These are phyloP conservation scores for Colletotrichum somersetense DNA, from an alignment of 2,329 filamentous ascomycete genomes.

Conservation along the genomic window DNA sequence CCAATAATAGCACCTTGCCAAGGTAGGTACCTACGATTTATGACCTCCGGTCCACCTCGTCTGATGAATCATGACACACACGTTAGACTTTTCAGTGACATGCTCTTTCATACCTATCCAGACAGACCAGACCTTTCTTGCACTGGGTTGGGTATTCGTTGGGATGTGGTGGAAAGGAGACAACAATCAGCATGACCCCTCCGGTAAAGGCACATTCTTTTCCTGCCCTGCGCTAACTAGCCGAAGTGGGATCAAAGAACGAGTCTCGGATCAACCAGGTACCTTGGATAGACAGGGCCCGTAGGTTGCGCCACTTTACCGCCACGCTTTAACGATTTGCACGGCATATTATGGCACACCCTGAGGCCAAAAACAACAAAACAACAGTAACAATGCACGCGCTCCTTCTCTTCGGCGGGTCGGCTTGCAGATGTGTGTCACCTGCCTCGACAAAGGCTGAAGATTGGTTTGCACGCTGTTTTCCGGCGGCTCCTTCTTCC, in stretches of 20 bases:
- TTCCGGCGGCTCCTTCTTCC: neutral
- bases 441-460: no score
- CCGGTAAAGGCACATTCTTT: neutral
- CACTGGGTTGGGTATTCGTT: neutral
- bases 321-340: slow-evolving; percentile 5
- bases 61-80: neutral
- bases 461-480: neutral
- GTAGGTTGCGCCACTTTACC: slow-evolving; percentile 25
- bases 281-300: neutral
- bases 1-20: neutral
- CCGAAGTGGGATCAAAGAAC: neutral
- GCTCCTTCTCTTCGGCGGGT: neutral
- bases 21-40: neutral
- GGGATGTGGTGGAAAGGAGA: neutral
- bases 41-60: slow-evolving; percentile 10
- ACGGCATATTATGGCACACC: neutral
- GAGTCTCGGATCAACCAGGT: neutral
- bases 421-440: neutral
- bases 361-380: slow-evolving; percentile 11
- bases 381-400: neutral
- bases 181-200: neutral
- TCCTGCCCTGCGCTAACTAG: slow-evolving; percentile 13
- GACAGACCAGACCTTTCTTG: neutral
- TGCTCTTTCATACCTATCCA: neutral
- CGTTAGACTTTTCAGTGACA: slow-evolving; percentile 10